phyloP scores from a whole-genome alignment of 805 yeast genomes.

The Schwanniomyces yamadae region DNA sequence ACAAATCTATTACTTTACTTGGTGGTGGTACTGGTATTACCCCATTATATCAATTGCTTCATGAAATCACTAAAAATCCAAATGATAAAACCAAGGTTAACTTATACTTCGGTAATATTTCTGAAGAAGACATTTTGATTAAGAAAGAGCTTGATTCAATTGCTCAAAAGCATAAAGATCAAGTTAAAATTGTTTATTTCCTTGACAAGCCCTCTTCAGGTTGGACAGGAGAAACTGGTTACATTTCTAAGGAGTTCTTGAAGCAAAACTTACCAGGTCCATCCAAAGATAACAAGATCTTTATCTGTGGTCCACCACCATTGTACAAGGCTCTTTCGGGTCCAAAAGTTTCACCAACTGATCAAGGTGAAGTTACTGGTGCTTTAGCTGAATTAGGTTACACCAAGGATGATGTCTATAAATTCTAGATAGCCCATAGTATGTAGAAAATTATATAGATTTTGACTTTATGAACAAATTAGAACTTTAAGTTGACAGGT shows the following conservation, averaged over 20 bases:
- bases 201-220: conserved; percentile 60
- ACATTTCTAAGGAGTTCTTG: conserved; percentile 74
- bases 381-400: conserved; percentile 84
- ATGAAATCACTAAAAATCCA: conserved; percentile 74
- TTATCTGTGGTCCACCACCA: conserved; percentile 95
- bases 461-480: too few species aligned
- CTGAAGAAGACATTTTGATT: conserved; percentile 78
- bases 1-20: conserved; percentile 72
- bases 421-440: conserved; percentile 66
- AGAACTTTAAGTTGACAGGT: too few species aligned
- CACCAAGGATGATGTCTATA: conserved; percentile 83
- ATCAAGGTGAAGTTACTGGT: conserved; percentile 94
- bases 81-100: conserved; percentile 85
- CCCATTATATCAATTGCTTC: conserved; percentile 86
- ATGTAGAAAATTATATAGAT: too few species aligned
- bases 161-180: conserved; percentile 69
- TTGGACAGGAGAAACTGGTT: conserved; percentile 67
- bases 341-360: conserved; percentile 75
- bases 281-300: conserved; percentile 58
- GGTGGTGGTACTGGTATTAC: conserved; percentile 99
- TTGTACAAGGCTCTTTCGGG: conserved; percentile 89
- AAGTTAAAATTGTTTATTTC: conserved; percentile 75
- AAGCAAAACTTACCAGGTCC: conserved; percentile 62
- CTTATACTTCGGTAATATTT: conserved; percentile 75
- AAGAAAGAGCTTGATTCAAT: conserved; percentile 72